phyloP scores from a whole-genome alignment of 768 basidiomycete species.

The Rhizopogon salebrosus region DNA sequence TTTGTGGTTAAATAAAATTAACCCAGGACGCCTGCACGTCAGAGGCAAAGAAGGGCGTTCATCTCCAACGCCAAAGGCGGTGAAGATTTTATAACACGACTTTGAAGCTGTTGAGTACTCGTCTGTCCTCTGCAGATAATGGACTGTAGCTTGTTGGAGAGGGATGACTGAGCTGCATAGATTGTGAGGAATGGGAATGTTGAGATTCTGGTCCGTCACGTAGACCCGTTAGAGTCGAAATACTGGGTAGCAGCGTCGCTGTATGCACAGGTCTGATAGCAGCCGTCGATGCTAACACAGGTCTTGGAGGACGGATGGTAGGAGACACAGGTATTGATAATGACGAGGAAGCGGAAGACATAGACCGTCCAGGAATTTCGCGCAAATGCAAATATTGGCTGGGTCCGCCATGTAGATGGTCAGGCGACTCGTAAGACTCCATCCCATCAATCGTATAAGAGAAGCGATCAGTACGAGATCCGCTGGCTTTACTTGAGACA shows the following conservation, averaged over 20 bases:
- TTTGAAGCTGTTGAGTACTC: conserved; percentile 52
- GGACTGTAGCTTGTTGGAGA: conserved; percentile 29
- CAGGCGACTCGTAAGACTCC: conserved; percentile 10
- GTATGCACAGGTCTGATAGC: conserved; percentile 4
- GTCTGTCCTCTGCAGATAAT: conserved; percentile 52
- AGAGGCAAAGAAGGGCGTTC: neutral
- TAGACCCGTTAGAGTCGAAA: conserved; percentile 13
- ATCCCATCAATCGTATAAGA: conserved; percentile 11
- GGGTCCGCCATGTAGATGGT: conserved; percentile 1
- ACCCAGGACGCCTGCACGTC: neutral
- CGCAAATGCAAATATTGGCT: conserved; percentile 10
- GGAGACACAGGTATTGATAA: conserved; percentile 11
- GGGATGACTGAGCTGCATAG: conserved; percentile 18
- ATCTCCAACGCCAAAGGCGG: neutral
- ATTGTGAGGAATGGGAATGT: conserved; percentile 3
- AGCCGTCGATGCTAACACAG: neutral
- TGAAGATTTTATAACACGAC: conserved; percentile 37
- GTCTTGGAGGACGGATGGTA: conserved; percentile 7
- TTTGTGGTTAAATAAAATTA: neutral
- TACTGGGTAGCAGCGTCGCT: conserved; percentile 17
- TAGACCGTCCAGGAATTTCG: conserved; percentile 7
- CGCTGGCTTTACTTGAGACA: conserved; percentile 57
- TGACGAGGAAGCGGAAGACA: conserved; percentile 13
- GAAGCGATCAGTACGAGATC: conserved; percentile 22
- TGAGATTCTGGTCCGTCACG: conserved; percentile 2